phyloP scores from a whole-genome alignment of 176 grass and related monocot species.

The Bolboschoenus planiculmis region DNA sequence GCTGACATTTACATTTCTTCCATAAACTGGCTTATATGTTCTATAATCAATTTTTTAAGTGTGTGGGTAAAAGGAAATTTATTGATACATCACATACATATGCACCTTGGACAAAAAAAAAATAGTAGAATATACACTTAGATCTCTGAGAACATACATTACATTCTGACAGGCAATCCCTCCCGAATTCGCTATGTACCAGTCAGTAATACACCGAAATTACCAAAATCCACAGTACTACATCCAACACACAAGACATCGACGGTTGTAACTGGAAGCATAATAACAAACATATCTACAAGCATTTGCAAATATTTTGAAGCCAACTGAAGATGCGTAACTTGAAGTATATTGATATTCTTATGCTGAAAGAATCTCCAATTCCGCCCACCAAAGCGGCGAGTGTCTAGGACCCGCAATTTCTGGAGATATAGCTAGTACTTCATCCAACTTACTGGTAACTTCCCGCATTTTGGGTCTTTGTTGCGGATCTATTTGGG shows the following conservation, averaged over 20 bases:
- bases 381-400: constrained; percentile 93
- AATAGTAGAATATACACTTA: not conserved
- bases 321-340: not conserved
- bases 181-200: not conserved
- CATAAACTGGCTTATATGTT: not conserved
- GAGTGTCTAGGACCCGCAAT: constrained; percentile 63
- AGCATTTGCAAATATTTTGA: not conserved
- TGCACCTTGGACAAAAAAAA: not conserved
- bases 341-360: not conserved
- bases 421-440: constrained; percentile 54
- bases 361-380: constrained; percentile 62
- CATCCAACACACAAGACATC: not conserved
- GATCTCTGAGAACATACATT: not conserved
- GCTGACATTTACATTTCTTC: not conserved
- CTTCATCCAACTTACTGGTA: constrained; percentile 43
- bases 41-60: not conserved
- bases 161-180: not conserved
- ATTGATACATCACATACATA: not conserved
- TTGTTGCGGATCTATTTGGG: constrained; percentile 33
- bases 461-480: constrained; percentile 56
- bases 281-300: not conserved
- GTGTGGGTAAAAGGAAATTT: not conserved
- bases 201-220: not conserved
- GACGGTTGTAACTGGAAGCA: not conserved
- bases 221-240: not conserved